phyloP scores from a whole-genome alignment of 2,329 filamentous ascomycete species.

The Xylaria sp. region DNA sequence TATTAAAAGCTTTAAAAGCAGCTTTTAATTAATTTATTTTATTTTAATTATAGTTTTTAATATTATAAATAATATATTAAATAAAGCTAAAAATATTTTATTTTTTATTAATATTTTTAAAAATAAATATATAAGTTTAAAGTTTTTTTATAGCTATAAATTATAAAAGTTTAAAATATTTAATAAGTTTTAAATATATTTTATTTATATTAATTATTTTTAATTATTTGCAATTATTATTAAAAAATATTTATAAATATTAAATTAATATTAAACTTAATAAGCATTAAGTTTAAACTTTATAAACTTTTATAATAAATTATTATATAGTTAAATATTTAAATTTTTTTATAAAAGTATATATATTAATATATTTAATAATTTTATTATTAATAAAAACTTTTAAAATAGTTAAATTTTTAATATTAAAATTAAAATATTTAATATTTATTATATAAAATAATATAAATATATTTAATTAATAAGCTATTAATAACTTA shows the following conservation, averaged over 20 bases:
- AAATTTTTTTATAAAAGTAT: conserved; percentile 10
- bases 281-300: conserved; percentile 12
- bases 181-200: conserved; percentile 2
- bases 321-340: conserved; percentile 4
- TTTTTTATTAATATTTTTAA: conserved; percentile 11
- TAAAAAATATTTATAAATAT: conserved; percentile 11
- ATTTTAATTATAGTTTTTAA: conserved; percentile 1
- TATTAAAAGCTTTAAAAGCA: conserved; percentile 2
- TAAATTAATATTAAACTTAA: neutral
- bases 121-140: conserved; percentile 9
- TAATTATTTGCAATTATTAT: neutral
- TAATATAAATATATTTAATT: neutral
- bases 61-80: neutral
- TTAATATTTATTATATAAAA: neutral
- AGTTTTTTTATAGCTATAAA: neutral
- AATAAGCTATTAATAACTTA: neutral
- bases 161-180: neutral
- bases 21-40: neutral
- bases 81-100: conserved; percentile 13
- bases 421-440: neutral
- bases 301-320: neutral
- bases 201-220: neutral
- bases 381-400: neutral
- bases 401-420: neutral
- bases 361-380: conserved; percentile 15